Conservation (phyloP, 2,329 filamentous ascomycete species). For the Epichloe coenophiala region DNA sequence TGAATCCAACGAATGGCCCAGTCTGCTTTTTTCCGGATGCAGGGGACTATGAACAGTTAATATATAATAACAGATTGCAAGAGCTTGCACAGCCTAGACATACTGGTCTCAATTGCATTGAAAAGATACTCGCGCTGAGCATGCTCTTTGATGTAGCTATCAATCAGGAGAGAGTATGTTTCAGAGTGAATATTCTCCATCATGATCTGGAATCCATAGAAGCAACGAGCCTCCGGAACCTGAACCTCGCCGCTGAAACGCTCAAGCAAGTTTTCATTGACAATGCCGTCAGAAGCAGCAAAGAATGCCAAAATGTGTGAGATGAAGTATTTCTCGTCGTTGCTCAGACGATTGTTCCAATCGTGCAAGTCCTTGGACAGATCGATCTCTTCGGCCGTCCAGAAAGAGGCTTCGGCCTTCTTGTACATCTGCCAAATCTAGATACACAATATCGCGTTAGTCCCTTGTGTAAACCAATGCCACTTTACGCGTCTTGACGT, state of each 20-base stretch:
- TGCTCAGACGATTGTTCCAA: conserved; percentile 95
- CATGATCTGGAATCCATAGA: conserved; percentile 99
- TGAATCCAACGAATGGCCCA: conserved; percentile 94
- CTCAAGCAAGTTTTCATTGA: conserved; percentile 98
- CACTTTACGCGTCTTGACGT: conserved; percentile 58
- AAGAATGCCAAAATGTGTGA: conserved; percentile 99
- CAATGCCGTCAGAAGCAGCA: conserved; percentile 94
- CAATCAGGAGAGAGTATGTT: conserved; percentile 97
- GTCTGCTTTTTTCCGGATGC: conserved; percentile 96
- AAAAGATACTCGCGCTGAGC: conserved; percentile 90
- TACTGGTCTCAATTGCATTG: conserved; percentile 96
- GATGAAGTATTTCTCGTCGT: conserved; percentile 96
- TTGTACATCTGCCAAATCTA: conserved; percentile 99
- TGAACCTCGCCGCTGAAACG: conserved; percentile 96
- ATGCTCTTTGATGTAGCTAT: conserved; percentile 98
- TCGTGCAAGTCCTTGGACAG: conserved; percentile 97
- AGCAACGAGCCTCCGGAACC: conserved; percentile 94
- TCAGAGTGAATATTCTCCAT: conserved; percentile 99
- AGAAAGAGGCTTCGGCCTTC: conserved; percentile 98
- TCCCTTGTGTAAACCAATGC: conserved; percentile 4
- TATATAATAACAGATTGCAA: background rate
- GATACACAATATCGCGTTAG: conserved; percentile 5
- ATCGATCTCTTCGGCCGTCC: conserved; percentile 98
- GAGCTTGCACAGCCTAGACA: conserved; percentile 19
- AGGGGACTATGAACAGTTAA: conserved; percentile 50